A percentile compares a stretch with the other conserved stretches of the same genome.
These are phyloP conservation scores for Macrophomina pseudophaseolina DNA, from an alignment of 2,329 filamentous ascomycete genomes.

Conservation along the genomic window DNA sequence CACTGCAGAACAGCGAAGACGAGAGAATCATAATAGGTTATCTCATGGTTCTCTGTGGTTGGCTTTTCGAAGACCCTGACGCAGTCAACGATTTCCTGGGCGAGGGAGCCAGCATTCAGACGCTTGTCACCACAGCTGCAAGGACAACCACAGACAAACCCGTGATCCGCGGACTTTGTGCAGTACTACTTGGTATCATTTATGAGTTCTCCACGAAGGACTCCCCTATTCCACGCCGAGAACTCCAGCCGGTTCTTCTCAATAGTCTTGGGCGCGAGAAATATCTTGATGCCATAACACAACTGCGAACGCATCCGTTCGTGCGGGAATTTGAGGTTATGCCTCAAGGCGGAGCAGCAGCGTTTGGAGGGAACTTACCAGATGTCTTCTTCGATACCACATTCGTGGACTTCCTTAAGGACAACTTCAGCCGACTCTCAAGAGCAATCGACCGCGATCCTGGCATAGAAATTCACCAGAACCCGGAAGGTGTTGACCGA, in stretches of 20 bases:
- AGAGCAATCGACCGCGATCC: conserved; percentile 91
- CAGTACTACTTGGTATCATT: conserved; percentile 81
- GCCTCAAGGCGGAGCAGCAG: conserved; percentile 62
- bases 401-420: conserved; percentile 94
- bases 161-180: conserved; percentile 80
- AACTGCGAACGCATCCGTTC: conserved; percentile 75
- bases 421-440: conserved; percentile 86
- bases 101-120: conserved; percentile 91
- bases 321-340: conserved; percentile 90
- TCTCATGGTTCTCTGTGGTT: conserved; percentile 84
- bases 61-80: conserved; percentile 90
- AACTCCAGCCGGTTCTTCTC: conserved; percentile 77
- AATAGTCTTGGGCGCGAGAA: conserved; percentile 81
- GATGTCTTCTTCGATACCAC: conserved; percentile 84
- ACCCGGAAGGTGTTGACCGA: conserved; percentile 90
- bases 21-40: conserved; percentile 82
- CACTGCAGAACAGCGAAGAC: conserved; percentile 77
- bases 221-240: conserved; percentile 82
- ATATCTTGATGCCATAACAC: conserved; percentile 81
- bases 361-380: conserved; percentile 61
- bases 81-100: conserved; percentile 91
- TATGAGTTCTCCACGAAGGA: conserved; percentile 99
- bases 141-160: conserved; percentile 65
- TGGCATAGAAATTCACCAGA: conserved; percentile 75
- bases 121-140: conserved; percentile 75